Evolutionary conservation across 495 filamentous ascomycete species (phyloP).

Genomic region (Opeltia flavorubescens): DNA sequence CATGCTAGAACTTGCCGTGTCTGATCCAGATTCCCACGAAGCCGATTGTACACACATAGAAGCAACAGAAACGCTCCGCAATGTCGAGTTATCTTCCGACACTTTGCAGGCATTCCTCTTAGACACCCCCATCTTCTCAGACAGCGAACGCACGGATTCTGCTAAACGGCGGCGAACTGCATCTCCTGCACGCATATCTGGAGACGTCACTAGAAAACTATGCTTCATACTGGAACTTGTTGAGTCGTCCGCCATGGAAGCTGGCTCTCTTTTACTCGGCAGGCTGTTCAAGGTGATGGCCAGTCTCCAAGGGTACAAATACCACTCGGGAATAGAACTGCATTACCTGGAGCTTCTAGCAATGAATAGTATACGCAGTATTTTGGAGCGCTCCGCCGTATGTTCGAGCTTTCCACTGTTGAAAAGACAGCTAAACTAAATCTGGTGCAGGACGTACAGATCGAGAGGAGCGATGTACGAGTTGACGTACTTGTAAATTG

Average conservation of each 20-base stretch:
- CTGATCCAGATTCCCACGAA: constrained; percentile 9
- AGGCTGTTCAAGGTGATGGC: constrained; percentile 67
- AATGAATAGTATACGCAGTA: constrained; percentile 59
- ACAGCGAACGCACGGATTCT: constrained; percentile 46
- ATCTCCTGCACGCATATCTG: constrained; percentile 35
- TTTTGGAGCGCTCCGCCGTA: constrained; percentile 59
- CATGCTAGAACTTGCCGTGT: constrained; percentile 41
- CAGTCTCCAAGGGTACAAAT: constrained; percentile 70
- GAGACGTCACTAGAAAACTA: constrained; percentile 50
- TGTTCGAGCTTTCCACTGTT: background rate
- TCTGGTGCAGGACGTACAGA: constrained; percentile 26
- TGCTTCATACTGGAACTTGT: constrained; percentile 83
- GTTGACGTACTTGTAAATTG: constrained; percentile 84
- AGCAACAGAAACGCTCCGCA: constrained; percentile 53
- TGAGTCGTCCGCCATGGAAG: constrained; percentile 56
- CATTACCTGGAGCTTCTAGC: constrained; percentile 75
- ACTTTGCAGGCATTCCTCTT: constrained; percentile 56
- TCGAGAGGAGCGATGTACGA: constrained; percentile 61
- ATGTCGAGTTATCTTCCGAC: constrained; percentile 51
- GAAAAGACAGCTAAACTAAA: constrained; percentile 1
- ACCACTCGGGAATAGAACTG: constrained; percentile 56
- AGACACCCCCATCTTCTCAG: constrained; percentile 46
- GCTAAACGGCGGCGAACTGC: constrained; percentile 60
- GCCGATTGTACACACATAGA: constrained; percentile 28
- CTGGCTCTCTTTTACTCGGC: constrained; percentile 57